phyloP scores from a whole-genome alignment of 305 asterid genomes.

The Solanum hybrid region DNA sequence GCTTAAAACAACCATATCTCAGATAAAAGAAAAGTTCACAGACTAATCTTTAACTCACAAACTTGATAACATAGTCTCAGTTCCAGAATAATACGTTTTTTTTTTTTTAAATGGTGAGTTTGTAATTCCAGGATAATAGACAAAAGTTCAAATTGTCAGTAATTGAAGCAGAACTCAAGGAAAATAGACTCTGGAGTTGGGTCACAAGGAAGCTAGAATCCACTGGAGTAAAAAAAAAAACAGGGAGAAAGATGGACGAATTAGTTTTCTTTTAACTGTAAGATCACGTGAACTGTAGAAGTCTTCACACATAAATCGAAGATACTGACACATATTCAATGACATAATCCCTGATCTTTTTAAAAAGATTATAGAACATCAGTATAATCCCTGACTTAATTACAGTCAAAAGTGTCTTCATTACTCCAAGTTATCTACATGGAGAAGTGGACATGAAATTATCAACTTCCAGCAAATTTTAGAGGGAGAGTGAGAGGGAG shows the following conservation, averaged over 20 bases:
- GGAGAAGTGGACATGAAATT: not conserved
- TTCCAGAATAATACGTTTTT: not conserved
- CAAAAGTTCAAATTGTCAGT: not conserved
- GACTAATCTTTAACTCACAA: not conserved
- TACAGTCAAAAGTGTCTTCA: not conserved
- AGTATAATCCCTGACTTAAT: not conserved
- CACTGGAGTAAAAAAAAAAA: not conserved
- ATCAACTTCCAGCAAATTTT: not conserved
- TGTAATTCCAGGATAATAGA: not conserved
- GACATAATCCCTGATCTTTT: not conserved
- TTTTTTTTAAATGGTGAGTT: not conserved
- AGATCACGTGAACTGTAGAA: not conserved
- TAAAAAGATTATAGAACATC: not conserved
- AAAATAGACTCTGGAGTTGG: not conserved
- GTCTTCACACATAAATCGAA: not conserved
- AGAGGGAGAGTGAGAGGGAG: not conserved
- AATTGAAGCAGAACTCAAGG: not conserved
- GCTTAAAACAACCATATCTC: not conserved
- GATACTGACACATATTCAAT: not conserved
- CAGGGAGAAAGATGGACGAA: not conserved
- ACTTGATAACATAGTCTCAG: not conserved
- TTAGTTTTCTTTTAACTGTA: not conserved
- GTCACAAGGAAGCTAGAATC: slow-evolving; percentile 1
- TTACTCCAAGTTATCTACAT: not conserved
- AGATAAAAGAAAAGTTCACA: not conserved